Conservation (phyloP, 768 basidiomycete genomes). For the Naganishia onofrii region DNA sequence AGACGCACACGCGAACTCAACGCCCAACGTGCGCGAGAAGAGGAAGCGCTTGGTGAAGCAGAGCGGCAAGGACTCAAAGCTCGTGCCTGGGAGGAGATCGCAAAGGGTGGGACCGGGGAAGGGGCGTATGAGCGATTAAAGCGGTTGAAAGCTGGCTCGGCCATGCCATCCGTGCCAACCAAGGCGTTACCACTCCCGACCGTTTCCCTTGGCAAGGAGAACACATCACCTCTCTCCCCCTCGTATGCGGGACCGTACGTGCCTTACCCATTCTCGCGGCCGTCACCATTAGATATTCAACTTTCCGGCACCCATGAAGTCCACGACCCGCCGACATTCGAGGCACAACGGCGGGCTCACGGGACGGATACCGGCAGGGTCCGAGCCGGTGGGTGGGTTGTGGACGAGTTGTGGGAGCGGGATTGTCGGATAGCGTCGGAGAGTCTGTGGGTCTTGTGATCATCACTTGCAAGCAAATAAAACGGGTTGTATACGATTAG, state of each 20-base stretch:
- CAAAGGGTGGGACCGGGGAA: constrained; percentile 12
- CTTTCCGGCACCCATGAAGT: neutral
- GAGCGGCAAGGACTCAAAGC: constrained; percentile 25
- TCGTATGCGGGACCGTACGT: constrained; percentile 47
- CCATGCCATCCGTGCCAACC: constrained; percentile 32
- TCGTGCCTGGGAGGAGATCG: constrained; percentile 31
- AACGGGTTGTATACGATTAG: neutral
- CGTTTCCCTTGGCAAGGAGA: constrained; percentile 8
- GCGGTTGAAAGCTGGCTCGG: constrained; percentile 32
- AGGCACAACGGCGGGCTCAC: constrained; percentile 38
- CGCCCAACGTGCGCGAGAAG: constrained; percentile 36
- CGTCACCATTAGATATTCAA: neutral
- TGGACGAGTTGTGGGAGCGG: constrained; percentile 44
- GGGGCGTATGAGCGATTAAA: constrained; percentile 36
- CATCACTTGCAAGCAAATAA: too few species aligned
- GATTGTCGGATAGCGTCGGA: constrained; percentile 44
- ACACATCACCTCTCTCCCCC: constrained; percentile 31
- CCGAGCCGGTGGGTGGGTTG: constrained; percentile 44
- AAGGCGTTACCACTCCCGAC: neutral
- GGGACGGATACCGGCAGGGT: constrained; percentile 39
- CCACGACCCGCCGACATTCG: constrained; percentile 35
- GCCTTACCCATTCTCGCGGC: constrained; percentile 44
- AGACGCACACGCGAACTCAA: constrained; percentile 39
- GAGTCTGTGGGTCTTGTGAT: constrained; percentile 30
- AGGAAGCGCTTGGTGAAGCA: constrained; percentile 37